Evolutionary conservation across 2,329 filamentous ascomycete species (phyloP).

Genomic region (Colletotrichum sp.): DNA sequence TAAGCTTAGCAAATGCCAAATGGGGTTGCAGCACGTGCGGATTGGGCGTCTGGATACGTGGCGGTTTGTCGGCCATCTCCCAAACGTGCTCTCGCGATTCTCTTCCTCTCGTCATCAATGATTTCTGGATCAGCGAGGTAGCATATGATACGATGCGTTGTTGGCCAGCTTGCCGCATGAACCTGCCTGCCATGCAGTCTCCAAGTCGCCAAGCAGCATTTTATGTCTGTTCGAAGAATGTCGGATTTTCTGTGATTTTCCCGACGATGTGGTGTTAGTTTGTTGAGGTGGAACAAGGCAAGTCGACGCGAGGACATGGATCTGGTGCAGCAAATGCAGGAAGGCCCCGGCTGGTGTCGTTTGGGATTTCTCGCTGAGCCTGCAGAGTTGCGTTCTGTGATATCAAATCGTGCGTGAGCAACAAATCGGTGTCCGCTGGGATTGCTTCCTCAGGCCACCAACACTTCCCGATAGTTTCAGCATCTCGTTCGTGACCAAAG

Average conservation of each 20-base stretch:
- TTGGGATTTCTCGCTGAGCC: background rate
- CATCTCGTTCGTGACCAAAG: background rate
- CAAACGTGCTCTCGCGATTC: background rate
- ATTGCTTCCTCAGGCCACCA: background rate
- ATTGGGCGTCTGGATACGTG: background rate
- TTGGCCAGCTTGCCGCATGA: background rate
- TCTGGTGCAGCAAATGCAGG: background rate
- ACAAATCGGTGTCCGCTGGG: background rate
- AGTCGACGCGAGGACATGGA: background rate
- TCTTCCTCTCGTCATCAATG: background rate
- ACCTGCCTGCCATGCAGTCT: background rate
- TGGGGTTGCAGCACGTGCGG: slow-evolving; percentile 4
- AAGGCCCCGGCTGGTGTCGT: background rate
- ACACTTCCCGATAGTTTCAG: background rate
- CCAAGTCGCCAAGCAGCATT: background rate
- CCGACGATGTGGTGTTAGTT: background rate
- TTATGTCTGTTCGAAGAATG: background rate
- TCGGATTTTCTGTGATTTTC: background rate
- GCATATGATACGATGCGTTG: background rate
- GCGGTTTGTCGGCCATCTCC: background rate
- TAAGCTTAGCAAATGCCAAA: slow-evolving; percentile 20
- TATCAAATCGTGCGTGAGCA: background rate
- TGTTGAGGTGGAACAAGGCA: background rate
- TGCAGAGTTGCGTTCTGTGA: background rate
- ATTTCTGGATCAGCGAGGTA: background rate